Percentiles rank a stretch among this genome's conserved stretches.
Evolutionary conservation across 2,329 filamentous ascomycete genomes (phyloP).

Genomic region (Aplosporella prunicola): DNA sequence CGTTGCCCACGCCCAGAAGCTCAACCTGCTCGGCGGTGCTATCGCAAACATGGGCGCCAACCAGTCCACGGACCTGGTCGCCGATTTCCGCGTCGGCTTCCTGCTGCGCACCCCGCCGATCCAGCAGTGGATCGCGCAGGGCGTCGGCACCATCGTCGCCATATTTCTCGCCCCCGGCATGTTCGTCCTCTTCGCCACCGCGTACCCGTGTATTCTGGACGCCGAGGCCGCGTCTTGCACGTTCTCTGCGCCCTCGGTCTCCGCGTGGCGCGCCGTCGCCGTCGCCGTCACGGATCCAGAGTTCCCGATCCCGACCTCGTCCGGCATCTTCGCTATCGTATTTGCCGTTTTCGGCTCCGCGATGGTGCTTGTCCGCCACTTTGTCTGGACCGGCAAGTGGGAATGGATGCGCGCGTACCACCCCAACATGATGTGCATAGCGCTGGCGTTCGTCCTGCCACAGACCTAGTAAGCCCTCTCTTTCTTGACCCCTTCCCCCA

Average conservation of each 20-base stretch:
- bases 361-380: constrained; percentile 47
- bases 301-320: constrained; percentile 46
- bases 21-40: constrained; percentile 57
- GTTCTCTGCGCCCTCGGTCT: constrained; percentile 54
- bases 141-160: constrained; percentile 52
- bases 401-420: constrained; percentile 48
- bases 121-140: constrained; percentile 58
- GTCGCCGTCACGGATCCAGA: constrained; percentile 49
- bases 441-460: constrained; percentile 49
- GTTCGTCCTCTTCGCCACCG: constrained; percentile 58
- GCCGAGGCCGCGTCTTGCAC: constrained; percentile 40
- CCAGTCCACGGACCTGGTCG: constrained; percentile 23
- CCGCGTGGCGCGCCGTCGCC: constrained; percentile 58
- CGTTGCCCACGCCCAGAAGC: constrained; percentile 46
- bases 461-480: constrained; percentile 24
- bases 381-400: constrained; percentile 43
- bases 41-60: constrained; percentile 31
- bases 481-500: background rate
- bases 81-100: constrained; percentile 59
- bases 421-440: constrained; percentile 55
- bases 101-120: constrained; percentile 55
- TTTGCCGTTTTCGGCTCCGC: constrained; percentile 43
- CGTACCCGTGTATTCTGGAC: constrained; percentile 58
- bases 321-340: constrained; percentile 49
- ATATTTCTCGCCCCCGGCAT: constrained; percentile 58